phyloP scores from a whole-genome alignment of 305 asterid species.

The Rubia peregrina region DNA sequence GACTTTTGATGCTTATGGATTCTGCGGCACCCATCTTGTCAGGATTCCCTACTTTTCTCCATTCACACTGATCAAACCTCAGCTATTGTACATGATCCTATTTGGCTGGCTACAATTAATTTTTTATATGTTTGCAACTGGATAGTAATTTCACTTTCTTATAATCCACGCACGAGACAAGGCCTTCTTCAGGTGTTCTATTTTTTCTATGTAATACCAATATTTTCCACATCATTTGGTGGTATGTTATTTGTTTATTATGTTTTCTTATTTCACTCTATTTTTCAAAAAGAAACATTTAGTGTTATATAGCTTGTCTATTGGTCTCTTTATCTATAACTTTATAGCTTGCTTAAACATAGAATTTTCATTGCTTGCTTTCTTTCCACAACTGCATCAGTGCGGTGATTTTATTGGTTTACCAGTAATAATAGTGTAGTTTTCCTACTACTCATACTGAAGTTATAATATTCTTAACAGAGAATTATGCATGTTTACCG shows the following conservation, averaged over 20 bases:
- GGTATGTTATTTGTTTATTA: constrained; percentile 6
- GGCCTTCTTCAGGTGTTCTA: constrained; percentile 94
- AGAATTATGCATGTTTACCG: background rate
- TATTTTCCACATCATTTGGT: background rate
- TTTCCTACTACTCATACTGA: background rate
- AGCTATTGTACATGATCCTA: constrained; percentile 86
- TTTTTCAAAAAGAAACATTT: too few species aligned
- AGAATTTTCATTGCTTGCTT: background rate
- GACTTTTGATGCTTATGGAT: constrained; percentile 42
- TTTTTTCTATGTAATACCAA: background rate
- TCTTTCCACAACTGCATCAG: constrained; percentile 1
- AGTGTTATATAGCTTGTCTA: background rate
- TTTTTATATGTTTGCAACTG: constrained; percentile 88
- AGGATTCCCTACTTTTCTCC: constrained; percentile 82
- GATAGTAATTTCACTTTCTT: constrained; percentile 87
- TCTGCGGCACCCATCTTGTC: constrained; percentile 86
- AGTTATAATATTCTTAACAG: background rate
- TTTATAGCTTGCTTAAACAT: background rate
- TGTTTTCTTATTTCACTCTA: background rate
- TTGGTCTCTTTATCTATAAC: background rate
- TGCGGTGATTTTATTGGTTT: background rate
- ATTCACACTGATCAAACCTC: constrained; percentile 90
- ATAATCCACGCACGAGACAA: constrained; percentile 98
- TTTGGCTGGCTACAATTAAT: constrained; percentile 80
- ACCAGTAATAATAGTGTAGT: background rate